Percentiles rank a stretch among this genome's conserved stretches.
These are phyloP conservation scores for Phytophthora hybrid DNA, from an alignment of 352 stramenopile species.

Conservation along the genomic window DNA sequence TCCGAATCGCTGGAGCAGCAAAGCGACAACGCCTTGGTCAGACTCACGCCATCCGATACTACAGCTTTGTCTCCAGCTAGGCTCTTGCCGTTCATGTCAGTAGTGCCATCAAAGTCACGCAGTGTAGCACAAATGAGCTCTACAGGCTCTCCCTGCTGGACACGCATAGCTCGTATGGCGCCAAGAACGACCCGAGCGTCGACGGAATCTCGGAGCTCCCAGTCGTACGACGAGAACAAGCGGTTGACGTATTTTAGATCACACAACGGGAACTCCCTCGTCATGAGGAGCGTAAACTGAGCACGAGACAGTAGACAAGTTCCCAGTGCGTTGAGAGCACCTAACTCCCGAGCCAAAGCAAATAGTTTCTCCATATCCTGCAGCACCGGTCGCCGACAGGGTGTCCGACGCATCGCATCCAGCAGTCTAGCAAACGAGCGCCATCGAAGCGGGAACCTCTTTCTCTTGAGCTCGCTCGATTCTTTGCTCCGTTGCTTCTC, in stretches of 20 bases:
- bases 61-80: constrained; percentile 19
- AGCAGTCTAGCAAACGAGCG: constrained; percentile 51
- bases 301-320: constrained; percentile 37
- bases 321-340: constrained; percentile 53
- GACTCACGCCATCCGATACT: constrained; percentile 13
- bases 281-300: constrained; percentile 60
- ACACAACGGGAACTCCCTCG: constrained; percentile 58
- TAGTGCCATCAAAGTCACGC: constrained; percentile 57
- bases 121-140: constrained; percentile 57
- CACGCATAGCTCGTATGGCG: constrained; percentile 57
- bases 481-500: constrained; percentile 46
- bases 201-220: constrained; percentile 49
- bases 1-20: constrained; percentile 56
- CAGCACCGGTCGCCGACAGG: constrained; percentile 62
- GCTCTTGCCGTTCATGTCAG: constrained; percentile 13
- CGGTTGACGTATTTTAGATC: constrained; percentile 57
- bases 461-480: constrained; percentile 38
- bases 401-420: constrained; percentile 65
- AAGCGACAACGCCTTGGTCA: constrained; percentile 41
- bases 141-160: constrained; percentile 63
- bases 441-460: constrained; percentile 62
- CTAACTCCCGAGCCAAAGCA: constrained; percentile 57
- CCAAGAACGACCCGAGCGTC: constrained; percentile 67
- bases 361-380: constrained; percentile 78
- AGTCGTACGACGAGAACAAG: constrained; percentile 74